Base-by-base conservation (phyloP, 2,329 filamentous ascomycete genomes). In the Metarhizium rileyi region DNA sequence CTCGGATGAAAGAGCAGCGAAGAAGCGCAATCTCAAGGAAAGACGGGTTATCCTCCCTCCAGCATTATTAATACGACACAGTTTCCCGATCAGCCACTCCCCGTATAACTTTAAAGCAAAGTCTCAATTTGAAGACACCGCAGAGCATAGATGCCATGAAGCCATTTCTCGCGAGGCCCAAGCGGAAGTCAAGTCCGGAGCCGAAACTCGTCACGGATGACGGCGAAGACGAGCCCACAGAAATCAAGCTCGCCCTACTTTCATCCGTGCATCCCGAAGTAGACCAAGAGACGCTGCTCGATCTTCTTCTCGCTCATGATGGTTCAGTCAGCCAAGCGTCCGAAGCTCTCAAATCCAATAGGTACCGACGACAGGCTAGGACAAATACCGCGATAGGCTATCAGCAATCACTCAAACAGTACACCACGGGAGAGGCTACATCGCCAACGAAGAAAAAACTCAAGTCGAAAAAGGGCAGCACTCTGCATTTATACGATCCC, bases 231-330 rank as follows among this genome's bases (percentile, higher is more conserved):
- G 87, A 95, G 44, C 83, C 86, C 1, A 98, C 93, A 0, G 93
- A 97, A 54, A 74, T 94, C 58, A 97, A 96, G 61, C 70, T 98
- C 14, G 90, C 90, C 1, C 72, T 95, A 1, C 71, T 98, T 3
- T 78, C 84, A 2, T 97, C 93, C 1, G 69, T 96, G 0, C 77
- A 90, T 56, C 81, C 87, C 0, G 63, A 72, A 1, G 56, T 83
- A 4, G 74, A 81, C 7, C 81, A 86, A 44, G 79, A 84, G 33
- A 72, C 75, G 0, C 72, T 96, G 1, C 75, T 98, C 0, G 91
- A 97, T 55, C 71, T 89, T 5, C 73, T 97, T 0, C 71, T 95
- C 1, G 82, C 81, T 0, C 82, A 87, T 52, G 79, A 91, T 26
- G 93, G 93, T 0, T 87, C 81, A 1, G 84, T 96, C 1, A 70